Base-by-base conservation (phyloP, 352 stramenopile genomes). In the Phytophthora macrochlamydospora region DNA sequence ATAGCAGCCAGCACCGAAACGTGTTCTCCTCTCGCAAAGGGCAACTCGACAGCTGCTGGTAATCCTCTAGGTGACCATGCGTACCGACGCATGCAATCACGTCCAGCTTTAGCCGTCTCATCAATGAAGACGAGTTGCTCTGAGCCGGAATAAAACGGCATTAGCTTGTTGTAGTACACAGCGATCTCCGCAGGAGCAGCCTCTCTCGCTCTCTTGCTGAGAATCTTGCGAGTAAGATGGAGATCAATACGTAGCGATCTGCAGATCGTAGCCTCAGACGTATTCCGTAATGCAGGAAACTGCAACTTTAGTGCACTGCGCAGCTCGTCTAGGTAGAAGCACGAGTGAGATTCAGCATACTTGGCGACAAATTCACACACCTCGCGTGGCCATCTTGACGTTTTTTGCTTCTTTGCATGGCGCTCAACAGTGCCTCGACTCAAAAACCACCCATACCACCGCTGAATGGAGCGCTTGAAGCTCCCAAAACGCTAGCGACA, bases 1-100 rank as follows among this genome's bases (percentile, higher is more conserved):
- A 75, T 49, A 4, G 60, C 67, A 2, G 56, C 51, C 2, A 70
- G 14, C 3, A 70, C 48, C 1, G 61, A 74, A 7, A 75, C 2
- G 1, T 56, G 43, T 32, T 75, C n/a, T 3, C 60, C 60, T 24
- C 56, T 51, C 4, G 14, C 40, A n/a, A 62, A 60, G 0, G 67
- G 67, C 4, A 67, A 14, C 9, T 14, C 35, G 0, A 70, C 60
- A 24, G 70, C 52, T 3, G 66, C 55, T 5, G 49, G 54, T 13
- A 45, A 70, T 4, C 28, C 42, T 0, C 67, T 31, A 33, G 37
- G 63, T 2, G 67, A 64, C 56, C 60, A 70, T 40, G 35, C 45
- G 24, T 63, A 50, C 4, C 37, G 45, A 33, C 58, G 49, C 48
- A 65, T 28, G 14, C 32, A 33, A 52, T 65, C 49, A 7, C 57